Evolutionary conservation across 805 yeast genomes (phyloP).

Genomic region (Sugiyamaella mastotermitis): DNA sequence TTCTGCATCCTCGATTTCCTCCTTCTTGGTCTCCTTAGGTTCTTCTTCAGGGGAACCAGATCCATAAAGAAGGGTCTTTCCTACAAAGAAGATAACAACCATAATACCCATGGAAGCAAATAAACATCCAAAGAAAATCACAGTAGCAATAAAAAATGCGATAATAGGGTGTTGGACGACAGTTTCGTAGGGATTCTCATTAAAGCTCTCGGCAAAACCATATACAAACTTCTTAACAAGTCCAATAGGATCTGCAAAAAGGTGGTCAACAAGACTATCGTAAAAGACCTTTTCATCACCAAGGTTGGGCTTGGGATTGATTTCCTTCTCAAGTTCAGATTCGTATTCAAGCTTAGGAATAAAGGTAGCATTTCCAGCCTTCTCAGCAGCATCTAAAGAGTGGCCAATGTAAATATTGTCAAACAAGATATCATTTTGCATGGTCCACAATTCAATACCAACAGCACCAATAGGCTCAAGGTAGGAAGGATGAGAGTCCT

Average conservation of each 20-base stretch:
- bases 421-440: conserved; percentile 67
- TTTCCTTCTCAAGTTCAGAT: conserved; percentile 21
- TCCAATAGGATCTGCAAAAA: conserved; percentile 30
- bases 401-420: conserved; percentile 85
- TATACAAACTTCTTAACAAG: conserved; percentile 24
- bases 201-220: conserved; percentile 27
- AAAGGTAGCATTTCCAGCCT: conserved; percentile 72
- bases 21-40: conserved; percentile 1
- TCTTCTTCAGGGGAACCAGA: background rate
- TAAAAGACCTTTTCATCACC: conserved; percentile 15
- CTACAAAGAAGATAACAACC: conserved; percentile 1
- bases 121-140: background rate
- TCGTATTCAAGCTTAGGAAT: conserved; percentile 33
- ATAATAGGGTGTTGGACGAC: conserved; percentile 32
- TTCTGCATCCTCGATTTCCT: background rate
- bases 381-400: conserved; percentile 77
- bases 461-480: conserved; percentile 68
- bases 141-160: conserved; percentile 26
- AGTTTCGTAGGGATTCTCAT: conserved; percentile 28
- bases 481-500: conserved; percentile 52
- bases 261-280: conserved; percentile 23
- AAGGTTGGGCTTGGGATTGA: conserved; percentile 24
- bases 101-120: conserved; percentile 7
- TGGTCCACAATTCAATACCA: conserved; percentile 88
- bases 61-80: background rate